phyloP scores from a whole-genome alignment of 2,329 filamentous ascomycete genomes.

The Chrysoporthe deuterocubensis region DNA sequence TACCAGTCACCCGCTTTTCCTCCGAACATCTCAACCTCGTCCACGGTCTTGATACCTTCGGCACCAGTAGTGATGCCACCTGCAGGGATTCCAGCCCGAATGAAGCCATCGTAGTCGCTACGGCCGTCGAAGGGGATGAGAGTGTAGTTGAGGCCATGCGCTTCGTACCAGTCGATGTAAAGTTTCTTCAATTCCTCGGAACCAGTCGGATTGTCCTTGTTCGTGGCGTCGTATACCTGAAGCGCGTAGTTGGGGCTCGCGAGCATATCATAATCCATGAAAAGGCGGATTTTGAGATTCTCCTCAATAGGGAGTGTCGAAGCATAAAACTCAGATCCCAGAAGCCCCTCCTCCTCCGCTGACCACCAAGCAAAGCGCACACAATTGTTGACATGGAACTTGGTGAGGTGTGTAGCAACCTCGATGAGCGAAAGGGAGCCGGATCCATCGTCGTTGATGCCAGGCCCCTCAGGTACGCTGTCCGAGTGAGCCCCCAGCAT shows the following conservation, averaged over 20 bases:
- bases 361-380: conserved; percentile 72
- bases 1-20: conserved; percentile 66
- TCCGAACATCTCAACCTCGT: conserved; percentile 71
- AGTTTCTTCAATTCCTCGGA: conserved; percentile 71
- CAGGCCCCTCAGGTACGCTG: conserved; percentile 65
- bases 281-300: conserved; percentile 65
- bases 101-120: conserved; percentile 80
- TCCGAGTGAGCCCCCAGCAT: conserved; percentile 70
- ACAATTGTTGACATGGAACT: conserved; percentile 65
- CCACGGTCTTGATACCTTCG: conserved; percentile 73
- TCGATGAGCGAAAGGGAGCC: conserved; percentile 67
- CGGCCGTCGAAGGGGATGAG: conserved; percentile 78
- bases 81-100: conserved; percentile 71
- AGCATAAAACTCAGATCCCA: conserved; percentile 67
- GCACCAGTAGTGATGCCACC: conserved; percentile 80
- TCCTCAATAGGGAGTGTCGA: conserved; percentile 58
- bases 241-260: conserved; percentile 69
- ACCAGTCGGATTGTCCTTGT: conserved; percentile 70
- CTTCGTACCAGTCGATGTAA: conserved; percentile 69
- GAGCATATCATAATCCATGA: conserved; percentile 75
- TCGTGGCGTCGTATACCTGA: conserved; percentile 73
- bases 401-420: conserved; percentile 61
- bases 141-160: conserved; percentile 66
- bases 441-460: conserved; percentile 80
- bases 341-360: conserved; percentile 68